These are phyloP conservation scores for Puccinia triticina DNA, from an alignment of 1,284 basidiomycete genomes.

Conservation along the genomic window DNA sequence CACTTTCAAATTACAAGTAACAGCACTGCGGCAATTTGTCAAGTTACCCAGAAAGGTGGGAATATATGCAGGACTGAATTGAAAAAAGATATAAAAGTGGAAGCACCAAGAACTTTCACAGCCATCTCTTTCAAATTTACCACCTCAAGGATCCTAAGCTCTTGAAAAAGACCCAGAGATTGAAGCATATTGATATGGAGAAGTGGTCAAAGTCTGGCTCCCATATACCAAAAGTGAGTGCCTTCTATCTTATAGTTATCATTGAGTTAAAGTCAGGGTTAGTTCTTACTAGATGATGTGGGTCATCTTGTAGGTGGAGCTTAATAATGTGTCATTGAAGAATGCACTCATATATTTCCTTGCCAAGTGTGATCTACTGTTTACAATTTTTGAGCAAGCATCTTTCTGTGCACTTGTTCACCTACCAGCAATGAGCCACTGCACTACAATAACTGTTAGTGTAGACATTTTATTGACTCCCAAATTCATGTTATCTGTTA, in stretches of 20 bases:
- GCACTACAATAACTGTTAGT: too few relatives aligned
- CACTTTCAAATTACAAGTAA: background rate
- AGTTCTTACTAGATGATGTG: background rate
- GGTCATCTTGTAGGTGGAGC: background rate
- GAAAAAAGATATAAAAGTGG: too few relatives aligned
- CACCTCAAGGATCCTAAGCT: background rate
- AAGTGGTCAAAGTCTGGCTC: background rate
- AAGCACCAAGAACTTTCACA: too few relatives aligned
- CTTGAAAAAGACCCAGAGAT: background rate
- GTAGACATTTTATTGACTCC: too few relatives aligned
- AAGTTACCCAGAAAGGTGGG: too few relatives aligned
- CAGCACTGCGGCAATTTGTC: background rate
- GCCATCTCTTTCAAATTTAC: too few relatives aligned
- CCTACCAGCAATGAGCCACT: too few relatives aligned
- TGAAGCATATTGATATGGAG: background rate
- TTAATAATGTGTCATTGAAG: conserved; percentile 16
- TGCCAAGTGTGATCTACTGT: background rate
- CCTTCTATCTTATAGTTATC: background rate
- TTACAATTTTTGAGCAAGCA: background rate
- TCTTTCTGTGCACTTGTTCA: background rate
- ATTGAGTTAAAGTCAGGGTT: too few relatives aligned
- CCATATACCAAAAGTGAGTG: background rate
- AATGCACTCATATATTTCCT: conserved; percentile 17
- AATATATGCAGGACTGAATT: too few relatives aligned
- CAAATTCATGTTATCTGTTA: too few relatives aligned